Percentiles rank a stretch among this genome's conserved stretches.
Conservation (phyloP, 139 green algal species). For the Chloropicon primus region DNA sequence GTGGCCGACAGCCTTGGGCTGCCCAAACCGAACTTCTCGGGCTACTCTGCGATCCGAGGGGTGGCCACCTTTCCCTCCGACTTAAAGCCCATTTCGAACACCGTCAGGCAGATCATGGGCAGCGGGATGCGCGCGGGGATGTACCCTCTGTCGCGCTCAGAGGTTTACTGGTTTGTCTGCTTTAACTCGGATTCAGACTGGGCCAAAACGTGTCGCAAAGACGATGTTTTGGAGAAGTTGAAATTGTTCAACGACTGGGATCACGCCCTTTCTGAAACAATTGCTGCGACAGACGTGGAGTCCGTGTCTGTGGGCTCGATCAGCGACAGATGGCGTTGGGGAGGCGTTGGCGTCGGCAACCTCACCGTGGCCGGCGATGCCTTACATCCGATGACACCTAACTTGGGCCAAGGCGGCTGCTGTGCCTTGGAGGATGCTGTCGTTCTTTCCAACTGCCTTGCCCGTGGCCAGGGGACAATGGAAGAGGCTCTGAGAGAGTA, state of each 20-base stretch:
- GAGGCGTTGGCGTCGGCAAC: conserved; percentile 12
- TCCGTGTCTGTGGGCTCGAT: conserved; percentile 28
- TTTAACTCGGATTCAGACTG: conserved; percentile 27
- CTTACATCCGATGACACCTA: conserved; percentile 66
- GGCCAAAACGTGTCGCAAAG: neutral
- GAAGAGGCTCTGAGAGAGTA: conserved; percentile 27
- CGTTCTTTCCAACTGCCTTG: conserved; percentile 30
- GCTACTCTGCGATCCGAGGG: conserved; percentile 36
- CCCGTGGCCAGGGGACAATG: neutral
- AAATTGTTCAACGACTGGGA: conserved; percentile 31
- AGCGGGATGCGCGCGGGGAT: conserved; percentile 41
- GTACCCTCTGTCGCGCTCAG: conserved; percentile 41
- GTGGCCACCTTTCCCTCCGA: conserved; percentile 18
- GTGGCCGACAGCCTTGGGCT: conserved; percentile 25
- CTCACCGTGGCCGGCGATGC: conserved; percentile 60
- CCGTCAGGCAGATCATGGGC: conserved; percentile 30
- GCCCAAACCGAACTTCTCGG: conserved; percentile 24
- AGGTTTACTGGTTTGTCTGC: conserved; percentile 57
- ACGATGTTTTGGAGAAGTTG: conserved; percentile 16
- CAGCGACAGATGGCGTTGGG: conserved; percentile 12
- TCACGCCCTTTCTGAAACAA: conserved; percentile 19
- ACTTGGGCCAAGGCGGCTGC: conserved; percentile 56
- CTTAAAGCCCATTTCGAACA: conserved; percentile 18
- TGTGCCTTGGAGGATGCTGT: conserved; percentile 56
- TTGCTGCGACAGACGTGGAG: conserved; percentile 25